Conservation (phyloP, 192 early-diverging fungal genomes). For the Backusella mclennaniae region DNA sequence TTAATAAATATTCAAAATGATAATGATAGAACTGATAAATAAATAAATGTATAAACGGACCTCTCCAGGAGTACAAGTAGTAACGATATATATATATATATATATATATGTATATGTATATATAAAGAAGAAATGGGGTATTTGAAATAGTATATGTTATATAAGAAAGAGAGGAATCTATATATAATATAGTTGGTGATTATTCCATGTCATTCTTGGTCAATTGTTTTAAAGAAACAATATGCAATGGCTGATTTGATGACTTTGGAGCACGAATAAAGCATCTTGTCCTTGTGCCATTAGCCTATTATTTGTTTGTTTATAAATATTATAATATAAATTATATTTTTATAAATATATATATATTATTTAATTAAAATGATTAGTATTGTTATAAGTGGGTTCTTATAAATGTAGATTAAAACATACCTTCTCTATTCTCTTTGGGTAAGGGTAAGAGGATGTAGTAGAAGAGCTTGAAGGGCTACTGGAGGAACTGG, state of each 20-base stretch:
- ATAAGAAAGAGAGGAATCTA: neutral
- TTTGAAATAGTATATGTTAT: neutral
- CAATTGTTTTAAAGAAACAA: slow-evolving; percentile 6
- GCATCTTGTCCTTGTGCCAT: slow-evolving; percentile 9
- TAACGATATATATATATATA: neutral
- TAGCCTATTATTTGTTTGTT: neutral
- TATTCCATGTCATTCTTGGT: slow-evolving; percentile 4
- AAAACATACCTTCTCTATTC: slow-evolving; percentile 2
- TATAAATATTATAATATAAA: neutral
- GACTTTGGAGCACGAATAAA: slow-evolving; percentile 14
- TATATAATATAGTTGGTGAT: neutral
- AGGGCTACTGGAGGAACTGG: neutral
- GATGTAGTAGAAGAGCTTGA: neutral
- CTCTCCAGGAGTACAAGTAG: slow-evolving; percentile 2
- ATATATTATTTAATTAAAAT: neutral
- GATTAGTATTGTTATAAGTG: neutral
- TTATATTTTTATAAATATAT: no score
- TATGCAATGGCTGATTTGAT: slow-evolving; percentile 8
- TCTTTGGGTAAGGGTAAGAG: slow-evolving; percentile 1
- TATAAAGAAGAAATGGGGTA: no score
- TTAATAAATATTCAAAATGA: no score
- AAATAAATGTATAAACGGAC: neutral
- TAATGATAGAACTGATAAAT: neutral
- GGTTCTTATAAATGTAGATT: neutral
- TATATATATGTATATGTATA: neutral